Conservation (phyloP, 306 rosid species). For the Canavalia ensiformis region DNA sequence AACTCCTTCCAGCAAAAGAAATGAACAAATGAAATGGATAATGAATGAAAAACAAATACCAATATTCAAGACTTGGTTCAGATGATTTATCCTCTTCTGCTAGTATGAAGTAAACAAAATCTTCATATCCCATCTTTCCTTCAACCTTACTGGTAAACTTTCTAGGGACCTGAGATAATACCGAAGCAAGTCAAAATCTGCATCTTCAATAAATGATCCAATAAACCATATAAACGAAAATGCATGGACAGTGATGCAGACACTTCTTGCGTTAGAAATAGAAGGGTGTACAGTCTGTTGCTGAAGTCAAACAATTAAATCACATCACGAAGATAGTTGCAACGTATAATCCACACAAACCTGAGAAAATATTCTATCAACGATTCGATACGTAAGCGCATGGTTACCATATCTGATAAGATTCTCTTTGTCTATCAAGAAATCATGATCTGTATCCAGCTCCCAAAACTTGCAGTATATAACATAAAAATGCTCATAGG, state of each 20-base stretch:
- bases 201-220: slow-evolving; percentile 35
- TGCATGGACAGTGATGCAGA: slow-evolving; percentile 21
- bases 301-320: slow-evolving; percentile 35
- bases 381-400: slow-evolving; percentile 98
- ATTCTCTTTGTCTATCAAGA: slow-evolving; percentile 97
- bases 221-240: slow-evolving; percentile 28
- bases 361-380: slow-evolving; percentile 99
- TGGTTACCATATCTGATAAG: slow-evolving; percentile 99
- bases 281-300: slow-evolving; percentile 3
- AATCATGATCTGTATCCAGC: slow-evolving; percentile 99
- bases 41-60: slow-evolving; percentile 65
- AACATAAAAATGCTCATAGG: slow-evolving; percentile 98
- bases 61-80: slow-evolving; percentile 97
- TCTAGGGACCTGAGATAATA: slow-evolving; percentile 78
- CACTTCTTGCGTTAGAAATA: slow-evolving; percentile 19
- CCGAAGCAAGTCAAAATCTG: slow-evolving; percentile 43
- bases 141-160: slow-evolving; percentile 95
- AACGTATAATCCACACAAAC: slow-evolving; percentile 61
- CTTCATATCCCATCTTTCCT: slow-evolving; percentile 99
- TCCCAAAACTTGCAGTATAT: slow-evolving; percentile 99
- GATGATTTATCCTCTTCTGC: slow-evolving; percentile 98
- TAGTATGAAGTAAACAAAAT: slow-evolving; percentile 95
- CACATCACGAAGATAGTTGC: slow-evolving; percentile 31
- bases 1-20: slow-evolving; percentile 39
- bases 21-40: slow-evolving; percentile 38